phyloP scores from a whole-genome alignment of 2,329 filamentous ascomycete genomes.

The Myriosclerotinia curreyana region DNA sequence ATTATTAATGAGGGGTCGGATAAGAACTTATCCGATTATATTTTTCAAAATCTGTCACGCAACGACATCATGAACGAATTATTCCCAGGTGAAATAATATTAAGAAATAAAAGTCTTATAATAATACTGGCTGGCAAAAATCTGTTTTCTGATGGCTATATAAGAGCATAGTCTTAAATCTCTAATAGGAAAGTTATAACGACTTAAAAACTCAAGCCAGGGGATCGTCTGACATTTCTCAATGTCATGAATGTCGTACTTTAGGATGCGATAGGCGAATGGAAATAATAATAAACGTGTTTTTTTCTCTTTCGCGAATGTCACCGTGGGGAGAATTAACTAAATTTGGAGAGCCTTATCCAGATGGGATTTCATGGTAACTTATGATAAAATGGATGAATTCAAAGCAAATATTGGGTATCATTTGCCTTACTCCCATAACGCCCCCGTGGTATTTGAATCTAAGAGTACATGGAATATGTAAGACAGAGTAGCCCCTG shows the following conservation, averaged over 20 bases:
- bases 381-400: background rate
- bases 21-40: slow-evolving; percentile 12
- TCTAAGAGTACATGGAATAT: slow-evolving; percentile 12
- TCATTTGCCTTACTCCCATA: slow-evolving; percentile 20
- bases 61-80: background rate
- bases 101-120: background rate
- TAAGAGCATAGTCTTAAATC: background rate
- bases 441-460: slow-evolving; percentile 17
- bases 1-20: background rate
- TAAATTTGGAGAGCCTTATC: background rate
- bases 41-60: background rate
- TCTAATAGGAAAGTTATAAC: background rate
- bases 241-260: background rate
- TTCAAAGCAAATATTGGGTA: slow-evolving; percentile 20
- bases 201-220: background rate
- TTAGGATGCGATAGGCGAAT: background rate
- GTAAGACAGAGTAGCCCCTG: background rate
- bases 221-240: slow-evolving; percentile 14
- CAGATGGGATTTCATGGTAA: background rate
- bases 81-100: too few relatives aligned
- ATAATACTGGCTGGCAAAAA: background rate
- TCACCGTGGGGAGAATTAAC: too few relatives aligned
- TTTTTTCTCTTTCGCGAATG: background rate
- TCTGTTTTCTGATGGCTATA: background rate
- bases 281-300: background rate